These are phyloP conservation scores for Mycosphaerella sp. DNA, from an alignment of 2,329 filamentous ascomycete species.

Conservation along the genomic window DNA sequence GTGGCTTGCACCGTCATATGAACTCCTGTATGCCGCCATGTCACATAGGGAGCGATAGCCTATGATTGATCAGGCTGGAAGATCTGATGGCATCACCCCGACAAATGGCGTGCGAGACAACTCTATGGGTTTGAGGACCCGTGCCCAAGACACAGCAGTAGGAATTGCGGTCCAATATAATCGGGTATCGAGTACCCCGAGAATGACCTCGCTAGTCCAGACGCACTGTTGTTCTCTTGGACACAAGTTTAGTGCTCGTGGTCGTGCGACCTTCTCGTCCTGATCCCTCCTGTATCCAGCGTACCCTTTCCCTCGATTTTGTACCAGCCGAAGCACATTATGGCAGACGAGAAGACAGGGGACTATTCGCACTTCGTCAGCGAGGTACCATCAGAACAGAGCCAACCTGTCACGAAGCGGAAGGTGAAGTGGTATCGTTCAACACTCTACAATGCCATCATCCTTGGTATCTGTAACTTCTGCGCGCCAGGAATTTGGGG, in stretches of 20 bases:
- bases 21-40: not conserved
- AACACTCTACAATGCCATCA: conserved; percentile 65
- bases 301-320: not conserved
- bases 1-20: conserved; percentile 1
- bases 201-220: not conserved
- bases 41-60: not conserved
- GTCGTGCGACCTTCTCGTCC: not conserved
- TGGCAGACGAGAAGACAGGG: conserved; percentile 15
- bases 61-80: not conserved
- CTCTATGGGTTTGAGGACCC: not conserved
- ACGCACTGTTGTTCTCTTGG: not conserved
- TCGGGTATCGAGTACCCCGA: not conserved
- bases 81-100: conserved; percentile 6
- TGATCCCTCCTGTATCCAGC: no score
- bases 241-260: not conserved
- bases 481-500: conserved; percentile 63
- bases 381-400: conserved; percentile 10
- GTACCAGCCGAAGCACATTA: not conserved
- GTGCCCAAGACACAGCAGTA: not conserved
- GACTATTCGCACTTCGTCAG: conserved; percentile 7
- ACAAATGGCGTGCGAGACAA: not conserved
- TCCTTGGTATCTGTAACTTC: conserved; percentile 65
- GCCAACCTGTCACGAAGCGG: conserved; percentile 5
- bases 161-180: not conserved
- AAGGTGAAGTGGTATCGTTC: conserved; percentile 53